Evolutionary conservation across 345 rosid genomes (phyloP).

Genomic region (Syzygium aromaticum): DNA sequence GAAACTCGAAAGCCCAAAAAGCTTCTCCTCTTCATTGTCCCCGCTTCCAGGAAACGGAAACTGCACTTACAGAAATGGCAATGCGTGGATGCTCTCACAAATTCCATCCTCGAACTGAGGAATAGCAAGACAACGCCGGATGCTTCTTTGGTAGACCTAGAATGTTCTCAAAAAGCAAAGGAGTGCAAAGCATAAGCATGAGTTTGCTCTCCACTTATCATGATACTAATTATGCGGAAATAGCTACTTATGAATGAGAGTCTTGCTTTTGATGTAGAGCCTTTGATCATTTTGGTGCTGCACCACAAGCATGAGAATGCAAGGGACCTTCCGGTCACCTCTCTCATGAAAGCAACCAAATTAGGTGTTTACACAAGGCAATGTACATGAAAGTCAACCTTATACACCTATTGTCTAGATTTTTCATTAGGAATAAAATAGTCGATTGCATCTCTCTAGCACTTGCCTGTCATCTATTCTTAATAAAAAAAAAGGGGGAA

Average conservation of each 20-base stretch:
- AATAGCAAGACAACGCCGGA: not conserved
- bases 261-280: not conserved
- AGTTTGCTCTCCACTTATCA: not conserved
- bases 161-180: not conserved
- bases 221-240: not conserved
- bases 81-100: not conserved
- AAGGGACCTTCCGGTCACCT: not conserved
- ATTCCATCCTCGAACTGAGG: not conserved
- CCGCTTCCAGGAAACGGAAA: not conserved
- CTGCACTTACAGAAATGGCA: not conserved
- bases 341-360: not conserved
- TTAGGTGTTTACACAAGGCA: not conserved
- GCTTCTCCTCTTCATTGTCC: not conserved
- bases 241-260: not conserved
- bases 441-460: not conserved
- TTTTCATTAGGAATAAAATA: not conserved
- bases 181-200: not conserved
- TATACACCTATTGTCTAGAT: not conserved
- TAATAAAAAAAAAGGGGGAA: not conserved
- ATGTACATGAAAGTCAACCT: not conserved
- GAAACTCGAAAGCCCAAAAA: not conserved
- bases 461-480: not conserved
- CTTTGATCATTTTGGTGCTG: not conserved
- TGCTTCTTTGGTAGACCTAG: not conserved
- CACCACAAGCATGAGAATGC: not conserved